Conservation (phyloP, 2,329 filamentous ascomycete genomes). For the Amauroascus niger region DNA sequence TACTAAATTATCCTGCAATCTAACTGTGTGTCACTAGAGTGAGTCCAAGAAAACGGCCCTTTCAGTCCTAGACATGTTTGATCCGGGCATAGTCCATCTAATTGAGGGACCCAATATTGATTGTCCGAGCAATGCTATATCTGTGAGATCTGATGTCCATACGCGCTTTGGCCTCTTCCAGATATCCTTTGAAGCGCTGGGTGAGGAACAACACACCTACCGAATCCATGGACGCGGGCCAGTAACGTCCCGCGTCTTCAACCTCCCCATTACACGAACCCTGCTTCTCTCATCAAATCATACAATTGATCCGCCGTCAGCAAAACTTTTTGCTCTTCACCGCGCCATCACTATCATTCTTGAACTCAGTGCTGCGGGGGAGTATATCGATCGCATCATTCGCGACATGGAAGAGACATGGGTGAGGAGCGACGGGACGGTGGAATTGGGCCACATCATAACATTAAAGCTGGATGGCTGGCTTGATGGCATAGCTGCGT, state of each 20-base stretch:
- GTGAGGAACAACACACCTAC: not conserved
- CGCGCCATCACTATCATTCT: constrained; percentile 16
- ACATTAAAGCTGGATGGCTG: not conserved
- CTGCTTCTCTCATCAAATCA: constrained; percentile 19
- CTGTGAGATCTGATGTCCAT: constrained; percentile 24
- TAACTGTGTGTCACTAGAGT: not conserved
- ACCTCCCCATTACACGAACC: constrained; percentile 13
- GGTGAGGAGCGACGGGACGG: constrained; percentile 15
- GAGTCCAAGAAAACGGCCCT: constrained; percentile 29
- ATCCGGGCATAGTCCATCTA: constrained; percentile 28
- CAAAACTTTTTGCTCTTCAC: constrained; percentile 17
- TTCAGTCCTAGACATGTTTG: constrained; percentile 38
- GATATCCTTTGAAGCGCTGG: constrained; percentile 6
- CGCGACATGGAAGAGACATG: constrained; percentile 22
- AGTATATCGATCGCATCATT: constrained; percentile 18
- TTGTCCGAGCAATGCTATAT: constrained; percentile 34
- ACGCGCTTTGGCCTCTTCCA: constrained; percentile 9
- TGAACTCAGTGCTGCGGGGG: constrained; percentile 19
- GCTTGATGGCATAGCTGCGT: not conserved
- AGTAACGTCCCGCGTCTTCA: not conserved
- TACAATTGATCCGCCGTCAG: constrained; percentile 24
- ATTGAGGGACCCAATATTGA: constrained; percentile 37
- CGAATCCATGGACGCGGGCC: constrained; percentile 14
- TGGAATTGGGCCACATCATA: not conserved
- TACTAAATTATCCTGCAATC: not conserved